phyloP scores from a whole-genome alignment of 768 basidiomycete genomes.

The Mycena crocata region DNA sequence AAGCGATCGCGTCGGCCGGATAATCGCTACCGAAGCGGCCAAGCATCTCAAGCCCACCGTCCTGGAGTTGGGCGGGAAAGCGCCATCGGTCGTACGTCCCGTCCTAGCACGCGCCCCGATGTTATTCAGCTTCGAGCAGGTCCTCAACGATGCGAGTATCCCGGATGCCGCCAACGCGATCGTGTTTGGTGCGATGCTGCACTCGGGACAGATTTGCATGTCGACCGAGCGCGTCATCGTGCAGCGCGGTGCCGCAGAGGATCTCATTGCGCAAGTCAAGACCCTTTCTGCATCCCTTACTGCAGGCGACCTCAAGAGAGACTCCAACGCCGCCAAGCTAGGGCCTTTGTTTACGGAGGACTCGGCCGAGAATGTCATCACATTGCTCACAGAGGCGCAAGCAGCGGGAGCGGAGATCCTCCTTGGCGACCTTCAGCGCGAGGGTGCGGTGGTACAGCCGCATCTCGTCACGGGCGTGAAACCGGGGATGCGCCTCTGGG shows the following conservation, averaged over 20 bases:
- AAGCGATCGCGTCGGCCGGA: conserved; percentile 63
- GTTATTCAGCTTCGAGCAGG: conserved; percentile 40
- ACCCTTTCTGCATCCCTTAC: conserved; percentile 47
- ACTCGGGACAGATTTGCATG: conserved; percentile 71
- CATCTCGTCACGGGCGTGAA: conserved; percentile 62
- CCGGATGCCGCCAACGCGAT: conserved; percentile 64
- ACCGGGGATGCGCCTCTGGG: conserved; percentile 64
- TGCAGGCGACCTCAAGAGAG: conserved; percentile 46
- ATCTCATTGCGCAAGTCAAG: conserved; percentile 49
- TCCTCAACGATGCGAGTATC: conserved; percentile 65
- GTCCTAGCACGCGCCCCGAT: background rate
- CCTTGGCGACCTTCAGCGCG: conserved; percentile 53
- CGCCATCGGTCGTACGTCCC: conserved; percentile 60
- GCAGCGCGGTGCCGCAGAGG: conserved; percentile 52
- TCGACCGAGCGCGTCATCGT: conserved; percentile 69
- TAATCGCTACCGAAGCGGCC: conserved; percentile 65
- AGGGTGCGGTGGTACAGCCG: conserved; percentile 60
- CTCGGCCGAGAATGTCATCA: conserved; percentile 59
- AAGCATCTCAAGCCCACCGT: conserved; percentile 67
- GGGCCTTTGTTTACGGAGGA: conserved; percentile 56
- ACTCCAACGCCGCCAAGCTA: conserved; percentile 42
- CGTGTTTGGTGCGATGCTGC: conserved; percentile 54
- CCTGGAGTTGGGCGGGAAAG: conserved; percentile 67
- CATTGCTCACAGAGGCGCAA: conserved; percentile 57
- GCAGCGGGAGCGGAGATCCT: conserved; percentile 58